Base-by-base conservation (phyloP, 108 stramenopile species). In the Skeletonema menzelii region DNA sequence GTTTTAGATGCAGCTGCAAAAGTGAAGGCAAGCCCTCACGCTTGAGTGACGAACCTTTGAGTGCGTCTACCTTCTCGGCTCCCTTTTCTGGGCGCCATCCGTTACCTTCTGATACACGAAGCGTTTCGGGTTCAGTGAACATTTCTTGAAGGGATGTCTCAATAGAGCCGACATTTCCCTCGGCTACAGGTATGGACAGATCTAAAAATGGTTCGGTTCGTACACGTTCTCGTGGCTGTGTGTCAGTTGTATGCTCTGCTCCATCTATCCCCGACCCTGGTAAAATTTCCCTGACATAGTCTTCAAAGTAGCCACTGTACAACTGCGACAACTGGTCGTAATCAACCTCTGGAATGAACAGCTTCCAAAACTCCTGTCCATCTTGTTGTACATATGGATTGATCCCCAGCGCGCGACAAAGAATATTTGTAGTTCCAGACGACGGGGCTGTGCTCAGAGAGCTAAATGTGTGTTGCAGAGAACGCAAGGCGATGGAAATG, bases 281-380 rank as follows among this genome's bases (percentile, higher is more conserved):
- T 27, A 63, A 30, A 42, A 79, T 72, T 34, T 79, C 77, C 17
- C 77, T 70, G 47, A 95, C 90, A 56, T 92, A 95, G 65, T 81
- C 91, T 63, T 91, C 87, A 66, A 79, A 92, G 27, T 84, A 70
- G 4, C 93, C 93, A 60, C 88, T 83, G 55, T 92, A 95, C 31
- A 95, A 65, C 53, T 88, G 72, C 3, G 76, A 58, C 56, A 95
- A 61, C 38, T 76, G 55, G 37, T 66, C 65, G n/a, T 65, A 69
- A 44, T 80, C 63, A 24, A 95, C 20, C 26, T 90, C 87, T 4
- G 93, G 93, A 32, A 95, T 63, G 31, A 95, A 77, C 27, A 95
- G 65, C 75, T 95, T 95, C 93, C 93, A 95, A 85, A 95, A 95
- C 58, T 95, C 93, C 78, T 95, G 93, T 4, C 89, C 86, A 83